phyloP scores from a whole-genome alignment of 116 monocot genomes.

The Phalaenopsis hybrid region DNA sequence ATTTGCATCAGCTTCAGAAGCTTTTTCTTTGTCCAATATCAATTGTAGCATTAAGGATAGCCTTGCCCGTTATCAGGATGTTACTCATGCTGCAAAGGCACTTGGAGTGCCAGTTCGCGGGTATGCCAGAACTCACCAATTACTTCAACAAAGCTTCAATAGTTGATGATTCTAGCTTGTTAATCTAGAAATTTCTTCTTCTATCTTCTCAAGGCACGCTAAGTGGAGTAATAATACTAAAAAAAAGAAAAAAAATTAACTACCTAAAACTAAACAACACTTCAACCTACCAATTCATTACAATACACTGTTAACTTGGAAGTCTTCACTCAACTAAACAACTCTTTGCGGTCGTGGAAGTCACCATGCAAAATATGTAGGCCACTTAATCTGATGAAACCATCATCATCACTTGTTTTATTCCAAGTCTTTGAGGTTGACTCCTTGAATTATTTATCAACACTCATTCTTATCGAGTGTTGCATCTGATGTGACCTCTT shows the following conservation, averaged over 20 bases:
- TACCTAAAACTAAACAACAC: background rate
- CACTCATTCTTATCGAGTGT: background rate
- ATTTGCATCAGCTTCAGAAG: slow-evolving; percentile 59
- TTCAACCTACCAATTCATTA: background rate
- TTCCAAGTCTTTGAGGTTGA: background rate
- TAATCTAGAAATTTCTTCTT: background rate
- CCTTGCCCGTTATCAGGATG: slow-evolving; percentile 43
- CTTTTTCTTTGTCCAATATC: slow-evolving; percentile 55
- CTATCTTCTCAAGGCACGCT: background rate
- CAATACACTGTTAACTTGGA: background rate
- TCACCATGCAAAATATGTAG: background rate
- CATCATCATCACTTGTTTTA: background rate
- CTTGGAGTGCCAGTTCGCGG: slow-evolving; percentile 40
- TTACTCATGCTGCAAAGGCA: slow-evolving; percentile 29
- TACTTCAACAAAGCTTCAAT: background rate
- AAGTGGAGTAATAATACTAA: background rate
- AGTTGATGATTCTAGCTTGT: background rate
- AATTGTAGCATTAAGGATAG: slow-evolving; percentile 59
- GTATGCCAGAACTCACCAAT: slow-evolving; percentile 16
- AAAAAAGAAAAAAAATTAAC: too few species aligned
- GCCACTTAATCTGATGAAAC: background rate
- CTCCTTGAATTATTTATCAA: background rate
- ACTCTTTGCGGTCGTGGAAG: background rate
- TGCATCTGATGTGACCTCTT: background rate
- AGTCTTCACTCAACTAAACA: background rate